Percentiles rank a stretch among this genome's conserved stretches.
phyloP scores from a whole-genome alignment of 441 rosid species.

The Populus hybrid region DNA sequence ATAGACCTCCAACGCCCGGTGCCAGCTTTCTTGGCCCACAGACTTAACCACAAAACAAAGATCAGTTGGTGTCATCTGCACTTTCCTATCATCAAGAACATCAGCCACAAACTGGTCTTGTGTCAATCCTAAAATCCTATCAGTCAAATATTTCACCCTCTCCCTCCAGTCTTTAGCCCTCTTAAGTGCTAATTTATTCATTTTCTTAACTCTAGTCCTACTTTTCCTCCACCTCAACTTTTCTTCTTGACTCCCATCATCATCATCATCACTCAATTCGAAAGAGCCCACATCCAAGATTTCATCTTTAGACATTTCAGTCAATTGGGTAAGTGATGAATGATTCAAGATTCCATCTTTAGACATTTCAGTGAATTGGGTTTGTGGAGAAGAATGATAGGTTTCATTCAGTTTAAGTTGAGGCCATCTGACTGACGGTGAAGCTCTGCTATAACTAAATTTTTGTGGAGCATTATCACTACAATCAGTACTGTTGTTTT shows the following conservation, averaged over 20 bases:
- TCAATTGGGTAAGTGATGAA: not conserved
- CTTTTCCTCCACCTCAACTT: slow-evolving; percentile 33
- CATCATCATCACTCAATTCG: not conserved
- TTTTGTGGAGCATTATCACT: slow-evolving; percentile 20
- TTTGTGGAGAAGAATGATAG: slow-evolving; percentile 30
- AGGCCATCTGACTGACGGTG: slow-evolving; percentile 93
- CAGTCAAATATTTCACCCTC: slow-evolving; percentile 66
- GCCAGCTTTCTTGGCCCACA: slow-evolving; percentile 84
- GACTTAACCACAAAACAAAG: slow-evolving; percentile 80
- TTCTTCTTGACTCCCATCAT: slow-evolving; percentile 37
- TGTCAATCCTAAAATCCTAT: slow-evolving; percentile 50
- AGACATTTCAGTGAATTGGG: slow-evolving; percentile 14
- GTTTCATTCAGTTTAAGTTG: slow-evolving; percentile 58
- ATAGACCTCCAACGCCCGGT: slow-evolving; percentile 85
- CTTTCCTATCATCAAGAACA: slow-evolving; percentile 64
- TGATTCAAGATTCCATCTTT: not conserved
- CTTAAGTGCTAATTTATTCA: slow-evolving; percentile 76
- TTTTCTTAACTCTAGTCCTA: slow-evolving; percentile 68
- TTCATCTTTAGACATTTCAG: not conserved
- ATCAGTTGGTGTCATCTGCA: slow-evolving; percentile 94
- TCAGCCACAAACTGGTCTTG: slow-evolving; percentile 75
- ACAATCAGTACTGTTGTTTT: not conserved
- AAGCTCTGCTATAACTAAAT: slow-evolving; percentile 83
- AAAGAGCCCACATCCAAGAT: not conserved
- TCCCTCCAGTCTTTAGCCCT: slow-evolving; percentile 92